Conservation (phyloP, 1,284 basidiomycete species). For the Fereydounia khargensis region DNA sequence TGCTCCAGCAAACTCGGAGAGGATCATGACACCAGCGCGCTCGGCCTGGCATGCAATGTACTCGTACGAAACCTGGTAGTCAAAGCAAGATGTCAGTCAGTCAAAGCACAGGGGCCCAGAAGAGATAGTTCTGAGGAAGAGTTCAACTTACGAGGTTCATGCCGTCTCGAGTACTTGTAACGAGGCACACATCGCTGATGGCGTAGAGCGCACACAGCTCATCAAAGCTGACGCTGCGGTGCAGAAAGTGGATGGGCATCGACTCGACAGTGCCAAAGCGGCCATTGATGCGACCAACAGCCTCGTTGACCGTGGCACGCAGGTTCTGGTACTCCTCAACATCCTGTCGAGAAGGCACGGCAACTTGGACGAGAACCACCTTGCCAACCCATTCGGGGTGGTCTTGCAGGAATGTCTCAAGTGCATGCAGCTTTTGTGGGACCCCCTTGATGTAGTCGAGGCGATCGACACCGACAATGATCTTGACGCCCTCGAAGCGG, state of each 20-base stretch:
- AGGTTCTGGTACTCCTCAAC: conserved; percentile 99
- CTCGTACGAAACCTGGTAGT: conserved; percentile 87
- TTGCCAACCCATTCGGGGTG: conserved; percentile 99
- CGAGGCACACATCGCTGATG: conserved; percentile 90
- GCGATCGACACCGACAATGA: conserved; percentile 96
- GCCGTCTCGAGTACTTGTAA: conserved; percentile 90
- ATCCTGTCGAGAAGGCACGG: conserved; percentile 94
- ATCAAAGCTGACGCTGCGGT: conserved; percentile 79
- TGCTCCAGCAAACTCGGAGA: conserved; percentile 96
- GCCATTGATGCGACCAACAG: conserved; percentile 96
- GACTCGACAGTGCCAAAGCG: conserved; percentile 97
- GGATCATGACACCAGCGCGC: conserved; percentile 90
- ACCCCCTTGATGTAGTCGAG: conserved; percentile 99
- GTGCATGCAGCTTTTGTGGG: conserved; percentile 92
- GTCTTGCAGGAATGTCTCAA: conserved; percentile 92
- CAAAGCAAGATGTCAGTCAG: not conserved
- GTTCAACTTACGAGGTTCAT: conserved; percentile 88
- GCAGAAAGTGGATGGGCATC: conserved; percentile 98
- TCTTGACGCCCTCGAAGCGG: conserved; percentile 89
- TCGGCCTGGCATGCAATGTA: conserved; percentile 94
- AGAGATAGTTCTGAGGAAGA: not conserved
- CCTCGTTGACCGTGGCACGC: conserved; percentile 91
- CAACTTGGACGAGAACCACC: conserved; percentile 92
- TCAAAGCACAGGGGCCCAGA: not conserved
- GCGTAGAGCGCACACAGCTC: conserved; percentile 96